Conservation (phyloP, 192 early-diverging fungal species). For the Umbelopsis sp. region DNA sequence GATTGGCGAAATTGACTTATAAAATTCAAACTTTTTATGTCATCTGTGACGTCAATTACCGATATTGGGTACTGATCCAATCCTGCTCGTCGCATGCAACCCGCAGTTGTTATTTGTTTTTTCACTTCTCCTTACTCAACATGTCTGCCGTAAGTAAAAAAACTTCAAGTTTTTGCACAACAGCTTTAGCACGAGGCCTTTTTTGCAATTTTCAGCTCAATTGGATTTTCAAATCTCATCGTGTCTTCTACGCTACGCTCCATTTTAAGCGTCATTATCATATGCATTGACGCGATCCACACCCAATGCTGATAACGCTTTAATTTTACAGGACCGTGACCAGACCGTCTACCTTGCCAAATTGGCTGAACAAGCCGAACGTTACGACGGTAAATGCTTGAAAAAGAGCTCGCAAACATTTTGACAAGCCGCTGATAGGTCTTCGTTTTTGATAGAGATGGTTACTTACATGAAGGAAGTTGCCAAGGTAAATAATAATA, state of each 20-base stretch:
- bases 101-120: conserved; percentile 5
- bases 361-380: conserved; percentile 98
- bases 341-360: conserved; percentile 93
- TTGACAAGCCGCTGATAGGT: neutral
- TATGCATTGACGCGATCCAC: neutral
- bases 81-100: neutral
- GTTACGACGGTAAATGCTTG: conserved; percentile 86
- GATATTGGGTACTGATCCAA: neutral
- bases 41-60: neutral
- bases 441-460: conserved; percentile 63
- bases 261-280: neutral
- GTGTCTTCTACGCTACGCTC: neutral
- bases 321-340: neutral
- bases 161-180: neutral
- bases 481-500: conserved; percentile 42
- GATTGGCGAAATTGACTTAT: too few species aligned
- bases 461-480: conserved; percentile 76
- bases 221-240: neutral
- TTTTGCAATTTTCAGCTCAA: neutral
- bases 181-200: neutral
- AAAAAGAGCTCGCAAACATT: neutral
- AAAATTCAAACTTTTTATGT: too few species aligned
- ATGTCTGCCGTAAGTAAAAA: conserved; percentile 12
- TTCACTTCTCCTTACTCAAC: conserved; percentile 20
- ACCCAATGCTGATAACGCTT: neutral